Evolutionary conservation across 768 basidiomycete genomes (phyloP), one percentile per base, ranked within the genome.

Genomic region (Polyporus arcularius): DNA sequence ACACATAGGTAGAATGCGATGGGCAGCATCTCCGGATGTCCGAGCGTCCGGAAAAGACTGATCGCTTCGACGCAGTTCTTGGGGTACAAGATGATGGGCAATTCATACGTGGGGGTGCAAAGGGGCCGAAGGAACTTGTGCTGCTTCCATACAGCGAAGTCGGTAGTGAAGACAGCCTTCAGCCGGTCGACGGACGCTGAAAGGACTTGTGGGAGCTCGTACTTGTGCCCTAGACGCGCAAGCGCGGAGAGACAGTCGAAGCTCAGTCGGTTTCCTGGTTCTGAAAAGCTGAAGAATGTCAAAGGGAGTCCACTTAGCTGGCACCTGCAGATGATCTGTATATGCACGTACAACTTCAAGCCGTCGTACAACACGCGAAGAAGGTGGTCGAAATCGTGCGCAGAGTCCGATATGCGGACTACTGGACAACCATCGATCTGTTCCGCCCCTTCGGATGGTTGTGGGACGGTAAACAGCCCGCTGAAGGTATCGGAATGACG

Each of bases 181-280:
- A 45, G 43, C 21, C 43, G 43, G 14, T 45, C 3, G 14, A 45
- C n/a, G 14, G 43, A 12, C 8, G 43, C 16, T 9, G 43, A 8
- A 21, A 45, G n/a, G n/a, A 45, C 43, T 16, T 15, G n/a, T 9
- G 4, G 9, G 14, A 60, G 35, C 4, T 53, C 54, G 50, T 63
- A 63, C 28, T 63, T 63, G 42, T 63, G 53, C 4, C 49, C 38
- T 26, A 63, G 35, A 7, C 62, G 62, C 11, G 46, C 31, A 18
- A 63, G 55, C 12, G 62, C 32, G 32, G 10, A 10, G 15, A 39
- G 10, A 21, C 21, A 26, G 21, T 26, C 21, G 21, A 26, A 26
- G 21, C 21, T 26, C 21, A 26, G 2, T 26, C 21, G 21, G 21
- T 26, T 26, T 26, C 21, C 21, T 26, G 21, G 21, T 26, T 26